These are phyloP conservation scores for Salvia hispanica DNA, from an alignment of 257 asterid species.

Conservation along the genomic window DNA sequence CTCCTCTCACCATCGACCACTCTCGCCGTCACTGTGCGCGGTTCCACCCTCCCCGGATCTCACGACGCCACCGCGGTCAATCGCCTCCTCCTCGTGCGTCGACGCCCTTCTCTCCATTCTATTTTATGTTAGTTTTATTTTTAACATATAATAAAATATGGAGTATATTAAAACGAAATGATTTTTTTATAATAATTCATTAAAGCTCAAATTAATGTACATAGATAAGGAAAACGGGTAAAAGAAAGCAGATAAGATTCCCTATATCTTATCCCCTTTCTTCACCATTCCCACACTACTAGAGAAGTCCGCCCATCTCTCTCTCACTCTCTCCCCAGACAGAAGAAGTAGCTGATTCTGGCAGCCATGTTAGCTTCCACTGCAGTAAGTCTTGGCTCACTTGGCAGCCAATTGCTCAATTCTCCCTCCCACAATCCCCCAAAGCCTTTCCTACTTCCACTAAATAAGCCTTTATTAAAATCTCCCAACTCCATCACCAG, in stretches of 20 bases:
- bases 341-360: conserved; percentile 19
- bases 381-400: conserved; percentile 61
- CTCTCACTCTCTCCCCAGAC: neutral
- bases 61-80: too few species aligned
- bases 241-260: conserved; percentile 56
- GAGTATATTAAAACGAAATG: too few species aligned
- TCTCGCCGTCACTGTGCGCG: too few species aligned
- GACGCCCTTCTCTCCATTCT: too few species aligned
- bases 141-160: too few species aligned
- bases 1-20: too few species aligned
- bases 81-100: too few species aligned
- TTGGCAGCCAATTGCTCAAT: conserved; percentile 42
- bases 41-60: too few species aligned
- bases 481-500: conserved; percentile 38
- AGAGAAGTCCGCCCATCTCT: neutral
- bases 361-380: conserved; percentile 67
- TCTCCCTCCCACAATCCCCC: conserved; percentile 41
- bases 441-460: conserved; percentile 47
- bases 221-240: conserved; percentile 49
- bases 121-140: too few species aligned
- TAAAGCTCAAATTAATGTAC: conserved; percentile 17
- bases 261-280: conserved; percentile 29
- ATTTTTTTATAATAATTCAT: too few species aligned
- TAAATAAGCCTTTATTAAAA: conserved; percentile 40
- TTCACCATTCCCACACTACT: conserved; percentile 5